A percentile compares a stretch with the other conserved stretches of the same genome.
Conservation (phyloP, 2,329 filamentous ascomycete genomes). For the Xylaria sp. region DNA sequence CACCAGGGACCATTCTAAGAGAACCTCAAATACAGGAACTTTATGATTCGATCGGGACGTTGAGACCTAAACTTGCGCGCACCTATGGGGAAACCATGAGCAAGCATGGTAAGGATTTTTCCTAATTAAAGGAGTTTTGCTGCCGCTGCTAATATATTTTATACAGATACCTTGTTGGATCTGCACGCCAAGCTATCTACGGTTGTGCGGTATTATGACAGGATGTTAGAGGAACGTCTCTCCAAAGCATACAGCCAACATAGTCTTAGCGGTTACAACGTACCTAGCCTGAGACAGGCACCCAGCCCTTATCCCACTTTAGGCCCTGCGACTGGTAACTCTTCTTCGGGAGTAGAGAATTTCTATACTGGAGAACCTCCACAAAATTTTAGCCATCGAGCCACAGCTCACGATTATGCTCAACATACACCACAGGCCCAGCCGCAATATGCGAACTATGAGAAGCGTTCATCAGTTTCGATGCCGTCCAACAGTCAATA, state of each 20-base stretch:
- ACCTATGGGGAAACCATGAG: conserved; percentile 99
- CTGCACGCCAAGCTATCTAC: conserved; percentile 95
- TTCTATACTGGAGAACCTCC: conserved; percentile 79
- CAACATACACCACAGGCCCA: conserved; percentile 50
- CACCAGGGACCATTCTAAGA: conserved; percentile 92
- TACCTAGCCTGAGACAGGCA: conserved; percentile 63
- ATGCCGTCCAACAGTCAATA: conserved; percentile 57
- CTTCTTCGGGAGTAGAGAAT: conserved; percentile 72
- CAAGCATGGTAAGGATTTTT: conserved; percentile 81
- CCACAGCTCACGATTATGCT: conserved; percentile 64
- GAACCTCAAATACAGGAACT: conserved; percentile 98
- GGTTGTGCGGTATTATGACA: conserved; percentile 96
- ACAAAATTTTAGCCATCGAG: conserved; percentile 57
- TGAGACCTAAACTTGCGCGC: conserved; percentile 91
- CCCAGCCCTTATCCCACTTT: conserved; percentile 78
- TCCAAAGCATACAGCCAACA: conserved; percentile 93
- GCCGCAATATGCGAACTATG: conserved; percentile 58
- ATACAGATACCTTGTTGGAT: conserved; percentile 86
- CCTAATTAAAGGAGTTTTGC: neutral
- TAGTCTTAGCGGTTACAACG: conserved; percentile 71
- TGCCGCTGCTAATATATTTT: conserved; percentile 48
- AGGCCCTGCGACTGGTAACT: conserved; percentile 60
- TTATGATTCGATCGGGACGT: conserved; percentile 94
- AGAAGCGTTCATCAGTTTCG: conserved; percentile 54
- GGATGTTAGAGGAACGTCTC: conserved; percentile 95